Evolutionary conservation across 352 stramenopile species (phyloP).

Genomic region (Saprolegnia parasitica): DNA sequence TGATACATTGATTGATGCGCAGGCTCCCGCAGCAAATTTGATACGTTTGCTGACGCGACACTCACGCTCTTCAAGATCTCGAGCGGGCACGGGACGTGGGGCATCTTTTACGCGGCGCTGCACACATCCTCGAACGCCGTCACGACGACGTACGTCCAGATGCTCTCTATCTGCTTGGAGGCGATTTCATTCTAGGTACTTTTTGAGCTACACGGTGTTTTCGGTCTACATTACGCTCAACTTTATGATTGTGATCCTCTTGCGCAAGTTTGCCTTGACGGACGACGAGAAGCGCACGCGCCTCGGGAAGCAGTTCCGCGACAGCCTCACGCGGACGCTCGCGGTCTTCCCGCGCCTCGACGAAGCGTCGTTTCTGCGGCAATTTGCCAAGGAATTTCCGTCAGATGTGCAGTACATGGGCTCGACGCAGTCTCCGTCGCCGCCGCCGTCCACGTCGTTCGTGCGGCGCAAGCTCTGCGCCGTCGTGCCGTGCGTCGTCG

Average conservation of each 20-base stretch:
- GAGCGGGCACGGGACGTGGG: constrained; percentile 75
- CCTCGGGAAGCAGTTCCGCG: constrained; percentile 64
- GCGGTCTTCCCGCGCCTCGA: constrained; percentile 53
- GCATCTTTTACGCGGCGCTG: constrained; percentile 70
- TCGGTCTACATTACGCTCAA: constrained; percentile 69
- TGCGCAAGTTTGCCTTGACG: constrained; percentile 83
- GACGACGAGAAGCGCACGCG: constrained; percentile 72
- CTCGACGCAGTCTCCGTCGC: background rate
- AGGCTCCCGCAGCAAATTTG: constrained; percentile 48
- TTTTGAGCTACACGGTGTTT: constrained; percentile 68
- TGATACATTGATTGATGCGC: background rate
- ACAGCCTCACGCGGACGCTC: constrained; percentile 40
- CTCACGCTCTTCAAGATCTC: constrained; percentile 84
- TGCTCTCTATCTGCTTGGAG: no score
- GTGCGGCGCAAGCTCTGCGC: background rate
- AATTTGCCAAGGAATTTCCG: constrained; percentile 68
- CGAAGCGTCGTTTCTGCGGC: constrained; percentile 66
- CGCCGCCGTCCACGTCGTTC: background rate
- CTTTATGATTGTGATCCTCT: constrained; percentile 81
- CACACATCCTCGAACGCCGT: constrained; percentile 51
- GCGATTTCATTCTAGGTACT: no score
- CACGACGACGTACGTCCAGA: constrained; percentile 31
- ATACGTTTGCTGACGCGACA: constrained; percentile 79
- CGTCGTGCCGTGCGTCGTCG: background rate
- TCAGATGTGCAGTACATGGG: constrained; percentile 74